Evolutionary conservation across 331 rosid genomes (phyloP).

Genomic region (Ulmus americana): DNA sequence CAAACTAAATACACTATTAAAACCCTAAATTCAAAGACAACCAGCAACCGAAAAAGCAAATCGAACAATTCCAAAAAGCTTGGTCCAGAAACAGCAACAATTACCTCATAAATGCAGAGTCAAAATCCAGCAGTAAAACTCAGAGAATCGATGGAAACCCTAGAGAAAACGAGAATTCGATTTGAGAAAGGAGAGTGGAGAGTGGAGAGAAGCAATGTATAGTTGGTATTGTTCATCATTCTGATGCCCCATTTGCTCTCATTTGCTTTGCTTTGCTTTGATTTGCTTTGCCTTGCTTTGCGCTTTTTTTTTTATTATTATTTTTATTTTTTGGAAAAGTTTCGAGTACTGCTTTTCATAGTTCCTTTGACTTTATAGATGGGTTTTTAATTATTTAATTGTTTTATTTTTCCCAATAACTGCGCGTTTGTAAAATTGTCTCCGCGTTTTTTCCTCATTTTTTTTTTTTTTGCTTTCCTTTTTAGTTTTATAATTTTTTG

Average conservation of each 20-base stretch:
- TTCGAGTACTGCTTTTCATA: slow-evolving; percentile 25
- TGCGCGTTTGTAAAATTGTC: not conserved
- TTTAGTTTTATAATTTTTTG: too few species aligned
- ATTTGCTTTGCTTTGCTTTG: not conserved
- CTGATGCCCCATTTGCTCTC: slow-evolving; percentile 40
- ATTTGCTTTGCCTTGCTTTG: not conserved
- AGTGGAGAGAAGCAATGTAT: slow-evolving; percentile 41
- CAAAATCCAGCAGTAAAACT: not conserved
- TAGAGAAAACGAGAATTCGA: slow-evolving; percentile 27
- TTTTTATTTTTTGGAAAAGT: slow-evolving; percentile 5
- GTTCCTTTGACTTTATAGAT: slow-evolving; percentile 17
- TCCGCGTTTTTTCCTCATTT: not conserved
- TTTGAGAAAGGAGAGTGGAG: slow-evolving; percentile 34
- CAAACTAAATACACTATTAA: not conserved
- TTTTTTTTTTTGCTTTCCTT: not conserved
- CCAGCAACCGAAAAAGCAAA: slow-evolving; percentile 20
- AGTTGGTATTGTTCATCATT: slow-evolving; percentile 31
- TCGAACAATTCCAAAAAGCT: slow-evolving; percentile 21
- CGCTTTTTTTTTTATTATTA: not conserved
- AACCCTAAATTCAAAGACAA: slow-evolving; percentile 25
- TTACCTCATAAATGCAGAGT: too few species aligned
- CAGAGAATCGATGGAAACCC: slow-evolving; percentile 23
- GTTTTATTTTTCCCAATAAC: not conserved
- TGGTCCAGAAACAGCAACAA: not conserved
- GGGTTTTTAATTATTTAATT: not conserved